Evolutionary conservation across 208 protist genomes (phyloP).

Genomic region (Acanthamoeba healyi): DNA sequence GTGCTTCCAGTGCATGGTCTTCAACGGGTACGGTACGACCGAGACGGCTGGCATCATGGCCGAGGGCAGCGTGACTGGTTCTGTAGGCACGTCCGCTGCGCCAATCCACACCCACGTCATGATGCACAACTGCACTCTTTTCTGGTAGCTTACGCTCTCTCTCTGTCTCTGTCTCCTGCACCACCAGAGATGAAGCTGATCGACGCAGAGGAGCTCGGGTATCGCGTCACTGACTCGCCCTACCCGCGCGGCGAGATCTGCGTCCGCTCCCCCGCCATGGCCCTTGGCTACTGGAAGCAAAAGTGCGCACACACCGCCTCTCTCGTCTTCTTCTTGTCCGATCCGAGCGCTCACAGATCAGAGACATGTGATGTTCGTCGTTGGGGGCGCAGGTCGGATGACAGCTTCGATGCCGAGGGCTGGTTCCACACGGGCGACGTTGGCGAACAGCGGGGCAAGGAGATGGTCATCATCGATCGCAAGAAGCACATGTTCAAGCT

Average conservation of each 20-base stretch:
- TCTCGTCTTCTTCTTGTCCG: background rate
- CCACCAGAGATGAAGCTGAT: background rate
- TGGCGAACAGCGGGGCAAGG: background rate
- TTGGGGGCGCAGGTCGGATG: background rate
- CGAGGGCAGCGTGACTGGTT: background rate
- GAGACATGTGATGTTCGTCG: too few species aligned
- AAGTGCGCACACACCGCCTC: too few species aligned
- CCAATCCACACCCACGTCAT: too few species aligned
- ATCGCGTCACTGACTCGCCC: slow-evolving; percentile 1
- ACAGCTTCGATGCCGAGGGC: background rate
- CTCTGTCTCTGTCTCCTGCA: too few species aligned
- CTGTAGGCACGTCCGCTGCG: background rate
- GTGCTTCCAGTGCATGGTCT: slow-evolving; percentile 22
- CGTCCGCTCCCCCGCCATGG: background rate
- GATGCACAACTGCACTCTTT: too few species aligned
- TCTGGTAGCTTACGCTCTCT: too few species aligned
- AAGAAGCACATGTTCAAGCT: slow-evolving; percentile 65
- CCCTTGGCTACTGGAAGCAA: too few species aligned
- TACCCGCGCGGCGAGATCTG: slow-evolving; percentile 64
- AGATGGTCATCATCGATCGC: slow-evolving; percentile 32
- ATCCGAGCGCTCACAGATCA: background rate
- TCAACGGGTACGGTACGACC: slow-evolving; percentile 42
- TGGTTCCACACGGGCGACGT: slow-evolving; percentile 61
- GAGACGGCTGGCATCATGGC: slow-evolving; percentile 34
- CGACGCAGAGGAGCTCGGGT: slow-evolving; percentile 22